Conservation (phyloP, 495 filamentous ascomycete genomes). For the Tirmania nivea region DNA sequence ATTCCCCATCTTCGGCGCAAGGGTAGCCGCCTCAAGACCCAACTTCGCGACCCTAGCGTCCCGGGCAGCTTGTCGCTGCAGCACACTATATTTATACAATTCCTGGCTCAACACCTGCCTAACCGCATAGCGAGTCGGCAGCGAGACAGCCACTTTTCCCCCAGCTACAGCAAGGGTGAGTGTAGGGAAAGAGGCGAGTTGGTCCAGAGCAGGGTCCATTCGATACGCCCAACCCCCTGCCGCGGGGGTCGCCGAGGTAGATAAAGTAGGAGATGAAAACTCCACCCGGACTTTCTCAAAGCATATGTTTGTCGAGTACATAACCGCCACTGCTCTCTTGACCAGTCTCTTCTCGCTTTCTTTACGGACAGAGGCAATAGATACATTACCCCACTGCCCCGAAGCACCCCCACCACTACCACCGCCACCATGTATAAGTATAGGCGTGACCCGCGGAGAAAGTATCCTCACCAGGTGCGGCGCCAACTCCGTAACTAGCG, state of each 20-base stretch:
- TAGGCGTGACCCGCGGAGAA: slow-evolving; percentile 73
- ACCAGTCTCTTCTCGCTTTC: slow-evolving; percentile 67
- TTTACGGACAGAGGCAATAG: slow-evolving; percentile 62
- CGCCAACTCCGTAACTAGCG: slow-evolving; percentile 56
- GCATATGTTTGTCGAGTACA: slow-evolving; percentile 53
- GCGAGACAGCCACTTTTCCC: slow-evolving; percentile 23
- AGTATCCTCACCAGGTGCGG: slow-evolving; percentile 66
- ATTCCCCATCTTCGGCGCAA: slow-evolving; percentile 16
- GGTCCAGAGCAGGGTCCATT: slow-evolving; percentile 66
- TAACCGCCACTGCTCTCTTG: slow-evolving; percentile 51
- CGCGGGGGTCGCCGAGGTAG: slow-evolving; percentile 26
- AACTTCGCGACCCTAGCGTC: slow-evolving; percentile 32
- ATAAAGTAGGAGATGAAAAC: slow-evolving; percentile 28
- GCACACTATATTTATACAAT: slow-evolving; percentile 42
- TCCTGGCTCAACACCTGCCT: slow-evolving; percentile 84
- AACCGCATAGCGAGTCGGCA: slow-evolving; percentile 66
- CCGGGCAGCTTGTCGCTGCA: slow-evolving; percentile 35
- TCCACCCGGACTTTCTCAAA: slow-evolving; percentile 72
- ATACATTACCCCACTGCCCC: slow-evolving; percentile 24
- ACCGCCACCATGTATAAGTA: slow-evolving; percentile 41
- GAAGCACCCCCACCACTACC: slow-evolving; percentile 28
- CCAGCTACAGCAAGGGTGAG: not conserved
- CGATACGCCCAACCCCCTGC: slow-evolving; percentile 58
- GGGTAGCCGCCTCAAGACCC: slow-evolving; percentile 13
- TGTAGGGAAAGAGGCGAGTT: not conserved